These are phyloP conservation scores for Irpex rosettiformis DNA, from an alignment of 1,284 basidiomycete genomes.

Conservation along the genomic window DNA sequence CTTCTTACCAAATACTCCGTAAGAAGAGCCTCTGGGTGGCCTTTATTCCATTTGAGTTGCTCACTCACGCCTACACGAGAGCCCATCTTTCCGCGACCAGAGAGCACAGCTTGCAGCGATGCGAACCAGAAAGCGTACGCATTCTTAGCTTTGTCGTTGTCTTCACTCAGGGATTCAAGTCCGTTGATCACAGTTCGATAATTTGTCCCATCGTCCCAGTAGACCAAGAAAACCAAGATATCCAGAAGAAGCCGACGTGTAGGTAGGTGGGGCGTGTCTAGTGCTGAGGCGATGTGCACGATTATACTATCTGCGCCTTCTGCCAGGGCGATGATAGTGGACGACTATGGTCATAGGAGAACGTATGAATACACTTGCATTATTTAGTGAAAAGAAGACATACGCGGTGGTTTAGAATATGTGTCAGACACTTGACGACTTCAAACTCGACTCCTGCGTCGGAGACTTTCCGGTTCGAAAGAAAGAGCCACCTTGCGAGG, in stretches of 20 bases:
- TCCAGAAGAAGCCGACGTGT: constrained; percentile 86
- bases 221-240: constrained; percentile 63
- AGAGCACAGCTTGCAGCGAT: constrained; percentile 75
- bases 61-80: constrained; percentile 92
- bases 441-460: constrained; percentile 85
- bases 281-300: constrained; percentile 78
- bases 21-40: constrained; percentile 55
- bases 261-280: constrained; percentile 80
- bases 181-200: constrained; percentile 58
- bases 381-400: constrained; percentile 22
- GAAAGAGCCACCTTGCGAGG: constrained; percentile 75
- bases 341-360: constrained; percentile 43
- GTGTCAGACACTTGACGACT: constrained; percentile 84
- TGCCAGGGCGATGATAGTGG: constrained; percentile 74
- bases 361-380: neutral
- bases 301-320: constrained; percentile 66
- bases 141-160: constrained; percentile 53
- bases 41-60: constrained; percentile 64
- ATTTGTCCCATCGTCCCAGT: constrained; percentile 53
- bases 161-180: constrained; percentile 62
- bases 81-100: constrained; percentile 92
- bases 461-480: constrained; percentile 65
- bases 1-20: constrained; percentile 80
- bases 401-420: constrained; percentile 79
- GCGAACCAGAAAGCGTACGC: constrained; percentile 91